phyloP scores from a whole-genome alignment of 805 yeast species.

The Nematodospora valgi region DNA sequence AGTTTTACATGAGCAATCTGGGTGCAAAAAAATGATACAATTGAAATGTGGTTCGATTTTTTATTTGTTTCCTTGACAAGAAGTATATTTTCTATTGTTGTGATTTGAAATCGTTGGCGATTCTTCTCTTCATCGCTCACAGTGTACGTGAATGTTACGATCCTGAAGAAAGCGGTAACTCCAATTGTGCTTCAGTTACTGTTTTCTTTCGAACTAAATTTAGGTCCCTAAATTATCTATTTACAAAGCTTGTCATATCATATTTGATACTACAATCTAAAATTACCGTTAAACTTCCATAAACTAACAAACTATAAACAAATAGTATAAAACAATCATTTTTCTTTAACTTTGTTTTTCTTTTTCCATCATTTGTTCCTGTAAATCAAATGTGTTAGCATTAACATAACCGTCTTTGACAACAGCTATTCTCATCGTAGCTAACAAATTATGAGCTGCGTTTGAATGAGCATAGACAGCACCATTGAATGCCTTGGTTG shows the following conservation, averaged over 20 bases:
- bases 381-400: slow-evolving; percentile 50
- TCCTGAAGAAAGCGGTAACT: too few relatives aligned
- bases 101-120: too few relatives aligned
- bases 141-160: too few relatives aligned
- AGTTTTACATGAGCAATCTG: not conserved
- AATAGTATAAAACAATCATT: not conserved
- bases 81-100: too few relatives aligned
- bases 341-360: slow-evolving; percentile 14
- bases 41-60: not conserved
- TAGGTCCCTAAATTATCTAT: too few relatives aligned
- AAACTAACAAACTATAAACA: not conserved
- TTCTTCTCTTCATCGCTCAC: too few relatives aligned
- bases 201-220: too few relatives aligned
- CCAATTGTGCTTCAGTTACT: too few relatives aligned
- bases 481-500: slow-evolving; percentile 80
- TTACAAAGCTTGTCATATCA: too few relatives aligned
- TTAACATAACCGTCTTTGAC: slow-evolving; percentile 63
- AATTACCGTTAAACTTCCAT: not conserved
- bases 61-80: not conserved
- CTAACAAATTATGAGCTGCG: slow-evolving; percentile 80
- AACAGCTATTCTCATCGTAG: slow-evolving; percentile 80
- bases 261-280: too few relatives aligned
- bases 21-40: slow-evolving; percentile 3
- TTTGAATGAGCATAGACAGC: slow-evolving; percentile 83
- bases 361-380: slow-evolving; percentile 43